Evolutionary conservation across 805 yeast genomes (phyloP), one percentile per base, ranked within the genome.

Genomic region (Teunomyces pallodes): DNA sequence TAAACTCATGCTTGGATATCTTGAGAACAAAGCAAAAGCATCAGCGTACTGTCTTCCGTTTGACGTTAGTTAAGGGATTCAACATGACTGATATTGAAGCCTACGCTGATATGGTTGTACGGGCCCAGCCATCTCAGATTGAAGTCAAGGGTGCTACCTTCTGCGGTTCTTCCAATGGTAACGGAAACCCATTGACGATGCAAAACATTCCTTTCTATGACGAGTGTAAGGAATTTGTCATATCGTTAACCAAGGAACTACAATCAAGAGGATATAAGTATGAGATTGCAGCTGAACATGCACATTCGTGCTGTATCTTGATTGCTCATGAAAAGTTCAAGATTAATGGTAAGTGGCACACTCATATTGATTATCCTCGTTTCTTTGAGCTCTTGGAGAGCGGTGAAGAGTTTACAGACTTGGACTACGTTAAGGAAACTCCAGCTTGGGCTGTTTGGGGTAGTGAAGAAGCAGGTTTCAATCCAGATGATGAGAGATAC

Each of bases 121-220:
- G 83, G 47, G 97, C 90, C 2, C 69, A 73, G 50, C 97, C 97
- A 2, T 84, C 96, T 38, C 87, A 90, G 57, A 86, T 90, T 50
- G 97, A 90, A 66, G 86, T 90, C 51, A 90, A 90, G 67, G 97
- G 97, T 47, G 97, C 96, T 9, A 90, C 97, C 0, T 90, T 88
- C 70, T 90, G 97, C 73, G 97, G 97, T 0, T 86, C 95, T 0
- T 86, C 96, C 9, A 71, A 70, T 47, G 89, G 85, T 41, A 87
- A 88, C 63, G 91, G 94, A 30, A 89, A 90, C 60, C 91, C 96
- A 42, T 74, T 90, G 55, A 90, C 97, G 2, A 90, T 90, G 97
- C 92, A 90, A 63, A 90, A 90, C 61, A 94, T 91, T 48, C 97
- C 97, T 40, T 90, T 87, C 61, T 90, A 90, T 62, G 96, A 89